phyloP scores from a whole-genome alignment of 2,329 filamentous ascomycete species.

The Fusarium veterinarium region DNA sequence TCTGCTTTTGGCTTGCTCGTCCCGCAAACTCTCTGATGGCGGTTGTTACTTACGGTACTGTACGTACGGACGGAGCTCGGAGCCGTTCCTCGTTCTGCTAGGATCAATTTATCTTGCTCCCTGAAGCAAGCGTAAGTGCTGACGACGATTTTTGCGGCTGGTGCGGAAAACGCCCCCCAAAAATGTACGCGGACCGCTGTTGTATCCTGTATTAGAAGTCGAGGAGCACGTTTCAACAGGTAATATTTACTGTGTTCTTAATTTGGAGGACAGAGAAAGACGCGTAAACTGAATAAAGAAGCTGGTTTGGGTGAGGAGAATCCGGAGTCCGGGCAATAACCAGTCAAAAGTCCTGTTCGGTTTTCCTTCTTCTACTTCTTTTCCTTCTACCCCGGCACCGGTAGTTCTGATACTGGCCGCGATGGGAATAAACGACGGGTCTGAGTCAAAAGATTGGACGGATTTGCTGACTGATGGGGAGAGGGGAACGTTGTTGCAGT shows the following conservation, averaged over 20 bases:
- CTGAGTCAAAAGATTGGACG: slow-evolving; percentile 16
- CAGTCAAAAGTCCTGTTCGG: not conserved
- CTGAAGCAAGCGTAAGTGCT: slow-evolving; percentile 12
- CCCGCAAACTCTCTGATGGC: slow-evolving; percentile 4
- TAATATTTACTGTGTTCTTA: slow-evolving; percentile 24
- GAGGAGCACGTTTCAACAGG: slow-evolving; percentile 8
- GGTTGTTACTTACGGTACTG: slow-evolving; percentile 11
- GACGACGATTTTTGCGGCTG: slow-evolving; percentile 15
- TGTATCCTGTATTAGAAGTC: not conserved
- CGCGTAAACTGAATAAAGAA: slow-evolving; percentile 15
- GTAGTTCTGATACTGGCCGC: slow-evolving; percentile 12
- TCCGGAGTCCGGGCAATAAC: not conserved
- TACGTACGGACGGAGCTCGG: slow-evolving; percentile 25
- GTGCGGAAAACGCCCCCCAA: not conserved
- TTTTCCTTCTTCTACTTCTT: not conserved
- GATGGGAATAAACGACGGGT: slow-evolving; percentile 28
- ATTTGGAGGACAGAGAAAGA: slow-evolving; percentile 17
- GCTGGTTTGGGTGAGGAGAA: not conserved
- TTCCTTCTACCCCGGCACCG: not conserved
- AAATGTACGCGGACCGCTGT: not conserved
- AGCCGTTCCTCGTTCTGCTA: slow-evolving; percentile 9
- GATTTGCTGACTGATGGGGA: slow-evolving; percentile 37
- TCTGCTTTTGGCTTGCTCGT: slow-evolving; percentile 14
- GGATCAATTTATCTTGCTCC: slow-evolving; percentile 16
- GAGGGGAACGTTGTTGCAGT: slow-evolving; percentile 35